These are phyloP conservation scores for Amauroascus verrucosus DNA, from an alignment of 2,329 filamentous ascomycete species.

Conservation along the genomic window DNA sequence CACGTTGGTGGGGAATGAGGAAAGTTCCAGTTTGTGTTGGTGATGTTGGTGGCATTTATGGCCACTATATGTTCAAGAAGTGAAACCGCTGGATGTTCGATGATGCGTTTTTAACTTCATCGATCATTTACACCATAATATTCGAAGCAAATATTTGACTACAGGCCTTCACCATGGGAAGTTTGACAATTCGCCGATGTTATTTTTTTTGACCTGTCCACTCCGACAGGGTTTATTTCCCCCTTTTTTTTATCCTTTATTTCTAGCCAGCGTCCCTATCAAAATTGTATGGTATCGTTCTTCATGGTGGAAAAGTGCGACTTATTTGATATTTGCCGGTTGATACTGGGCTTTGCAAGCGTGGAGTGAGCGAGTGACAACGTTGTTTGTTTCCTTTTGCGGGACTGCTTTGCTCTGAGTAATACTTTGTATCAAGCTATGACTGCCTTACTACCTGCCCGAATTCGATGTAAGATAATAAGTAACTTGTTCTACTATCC, in stretches of 20 bases:
- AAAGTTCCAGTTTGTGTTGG: conserved; percentile 50
- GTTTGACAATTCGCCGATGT: neutral
- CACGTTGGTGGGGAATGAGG: conserved; percentile 73
- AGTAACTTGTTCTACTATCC: neutral
- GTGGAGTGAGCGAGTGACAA: neutral
- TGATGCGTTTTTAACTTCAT: neutral
- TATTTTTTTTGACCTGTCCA: neutral
- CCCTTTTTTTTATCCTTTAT: neutral
- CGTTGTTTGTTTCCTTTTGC: neutral
- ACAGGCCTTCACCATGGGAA: neutral
- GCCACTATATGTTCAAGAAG: conserved; percentile 50
- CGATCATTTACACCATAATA: neutral
- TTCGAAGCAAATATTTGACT: neutral
- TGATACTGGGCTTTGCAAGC: conserved; percentile 3
- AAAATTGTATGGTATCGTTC: neutral
- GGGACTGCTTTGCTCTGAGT: neutral
- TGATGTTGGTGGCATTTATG: conserved; percentile 50
- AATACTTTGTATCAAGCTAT: neutral
- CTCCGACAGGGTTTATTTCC: neutral
- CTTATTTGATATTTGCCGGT: neutral
- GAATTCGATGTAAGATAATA: neutral
- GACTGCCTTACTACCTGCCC: neutral
- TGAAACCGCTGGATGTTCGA: conserved; percentile 20
- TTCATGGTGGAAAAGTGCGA: neutral
- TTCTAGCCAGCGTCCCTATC: conserved; percentile 3